Conservation (phyloP, 2,329 filamentous ascomycete genomes). For the Cladophialophora carrionii region DNA sequence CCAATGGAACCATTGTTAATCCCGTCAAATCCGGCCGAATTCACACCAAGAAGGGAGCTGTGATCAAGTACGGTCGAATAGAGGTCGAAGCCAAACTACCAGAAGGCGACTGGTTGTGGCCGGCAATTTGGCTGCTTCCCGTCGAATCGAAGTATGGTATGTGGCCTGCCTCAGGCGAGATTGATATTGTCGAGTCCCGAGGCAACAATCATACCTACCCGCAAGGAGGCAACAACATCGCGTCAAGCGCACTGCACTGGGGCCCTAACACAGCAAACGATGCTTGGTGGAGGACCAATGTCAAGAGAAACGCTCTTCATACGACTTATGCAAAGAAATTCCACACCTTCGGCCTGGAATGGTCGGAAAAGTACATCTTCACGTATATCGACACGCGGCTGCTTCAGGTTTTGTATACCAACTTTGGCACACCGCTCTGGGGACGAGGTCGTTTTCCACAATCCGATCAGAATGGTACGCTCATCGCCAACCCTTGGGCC, state of each 20-base stretch:
- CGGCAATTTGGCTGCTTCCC: slow-evolving; percentile 87
- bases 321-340: slow-evolving; percentile 70
- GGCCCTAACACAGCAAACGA: slow-evolving; percentile 73
- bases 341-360: slow-evolving; percentile 81
- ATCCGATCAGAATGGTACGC: slow-evolving; percentile 65
- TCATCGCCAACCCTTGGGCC: slow-evolving; percentile 66
- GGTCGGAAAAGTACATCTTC: slow-evolving; percentile 86
- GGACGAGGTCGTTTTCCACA: slow-evolving; percentile 69
- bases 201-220: slow-evolving; percentile 79
- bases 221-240: slow-evolving; percentile 79
- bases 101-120: slow-evolving; percentile 84
- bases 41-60: slow-evolving; percentile 70
- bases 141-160: slow-evolving; percentile 70
- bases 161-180: slow-evolving; percentile 81
- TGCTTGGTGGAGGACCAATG: slow-evolving; percentile 81
- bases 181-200: slow-evolving; percentile 78
- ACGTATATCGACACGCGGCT: slow-evolving; percentile 82
- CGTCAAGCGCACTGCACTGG: slow-evolving; percentile 80
- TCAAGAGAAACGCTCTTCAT: slow-evolving; percentile 74
- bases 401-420: slow-evolving; percentile 78
- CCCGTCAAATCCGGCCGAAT: slow-evolving; percentile 78
- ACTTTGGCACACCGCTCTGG: slow-evolving; percentile 71
- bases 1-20: slow-evolving; percentile 75
- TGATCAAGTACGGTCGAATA: slow-evolving; percentile 78
- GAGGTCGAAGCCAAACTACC: slow-evolving; percentile 79